A percentile compares a stretch with the other conserved stretches of the same genome.
Evolutionary conservation across 2,329 filamentous ascomycete species (phyloP).

Genomic region (Colletotrichum tropicale): DNA sequence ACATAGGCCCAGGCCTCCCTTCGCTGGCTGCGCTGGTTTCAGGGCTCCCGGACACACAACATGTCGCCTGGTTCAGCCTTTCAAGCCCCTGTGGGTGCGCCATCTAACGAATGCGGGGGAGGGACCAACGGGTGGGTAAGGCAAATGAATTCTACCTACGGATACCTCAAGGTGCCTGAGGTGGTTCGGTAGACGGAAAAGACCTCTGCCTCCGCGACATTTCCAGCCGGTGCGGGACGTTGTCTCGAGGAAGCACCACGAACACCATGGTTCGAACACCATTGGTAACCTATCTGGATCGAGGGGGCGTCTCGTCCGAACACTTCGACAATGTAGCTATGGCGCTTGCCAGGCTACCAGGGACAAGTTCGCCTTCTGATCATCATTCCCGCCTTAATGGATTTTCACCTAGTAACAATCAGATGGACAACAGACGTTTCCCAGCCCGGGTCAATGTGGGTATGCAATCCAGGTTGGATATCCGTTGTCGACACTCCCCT

Average conservation of each 20-base stretch:
- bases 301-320: not conserved
- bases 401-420: not conserved
- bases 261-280: not conserved
- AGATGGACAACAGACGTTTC: not conserved
- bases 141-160: not conserved
- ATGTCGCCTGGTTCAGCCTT: not conserved
- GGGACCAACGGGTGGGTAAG: not conserved
- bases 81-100: not conserved
- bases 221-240: not conserved
- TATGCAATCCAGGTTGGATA: not conserved
- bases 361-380: not conserved
- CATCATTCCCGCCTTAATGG: not conserved
- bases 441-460: not conserved
- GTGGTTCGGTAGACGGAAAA: not conserved
- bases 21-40: not conserved
- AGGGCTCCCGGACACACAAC: not conserved
- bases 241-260: not conserved
- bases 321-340: not conserved
- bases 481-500: not conserved
- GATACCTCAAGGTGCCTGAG: not conserved
- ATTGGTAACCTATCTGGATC: not conserved
- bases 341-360: not conserved
- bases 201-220: not conserved
- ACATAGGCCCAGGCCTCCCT: not conserved
- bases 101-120: not conserved